Percentiles rank a stretch among this genome's conserved stretches.
These are phyloP conservation scores for Nigrograna mackinnonii DNA, from an alignment of 2,329 filamentous ascomycete genomes.

Conservation along the genomic window DNA sequence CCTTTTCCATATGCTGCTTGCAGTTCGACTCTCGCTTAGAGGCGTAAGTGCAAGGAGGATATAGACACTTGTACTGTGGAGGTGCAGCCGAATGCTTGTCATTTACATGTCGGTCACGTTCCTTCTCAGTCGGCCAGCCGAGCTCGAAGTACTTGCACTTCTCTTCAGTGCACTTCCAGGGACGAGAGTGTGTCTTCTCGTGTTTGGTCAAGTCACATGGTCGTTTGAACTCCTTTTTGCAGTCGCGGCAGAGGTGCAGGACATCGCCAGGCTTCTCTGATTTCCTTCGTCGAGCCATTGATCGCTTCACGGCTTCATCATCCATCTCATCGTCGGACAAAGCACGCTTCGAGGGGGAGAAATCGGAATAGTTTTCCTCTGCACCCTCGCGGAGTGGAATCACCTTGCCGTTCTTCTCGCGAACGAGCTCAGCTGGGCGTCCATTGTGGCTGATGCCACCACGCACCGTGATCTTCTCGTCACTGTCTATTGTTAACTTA, in stretches of 20 bases:
- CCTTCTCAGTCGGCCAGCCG: slow-evolving; percentile 97
- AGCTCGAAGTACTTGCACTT: slow-evolving; percentile 88
- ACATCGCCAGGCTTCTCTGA: slow-evolving; percentile 84
- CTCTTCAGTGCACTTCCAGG: slow-evolving; percentile 85
- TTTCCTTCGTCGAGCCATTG: slow-evolving; percentile 96
- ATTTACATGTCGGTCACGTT: slow-evolving; percentile 92
- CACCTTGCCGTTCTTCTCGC: slow-evolving; percentile 76
- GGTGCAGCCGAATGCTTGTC: slow-evolving; percentile 89
- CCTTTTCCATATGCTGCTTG: slow-evolving; percentile 99
- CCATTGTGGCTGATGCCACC: slow-evolving; percentile 83
- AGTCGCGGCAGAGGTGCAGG: slow-evolving; percentile 79
- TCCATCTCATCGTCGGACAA: slow-evolving; percentile 69
- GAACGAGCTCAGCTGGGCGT: slow-evolving; percentile 80
- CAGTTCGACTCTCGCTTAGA: slow-evolving; percentile 96
- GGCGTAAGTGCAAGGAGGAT: slow-evolving; percentile 83
- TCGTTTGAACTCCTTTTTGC: slow-evolving; percentile 87
- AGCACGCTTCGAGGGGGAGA: slow-evolving; percentile 55
- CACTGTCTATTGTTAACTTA: slow-evolving; percentile 42
- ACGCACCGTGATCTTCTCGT: slow-evolving; percentile 77
- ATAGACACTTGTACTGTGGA: slow-evolving; percentile 81
- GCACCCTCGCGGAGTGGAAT: slow-evolving; percentile 70
- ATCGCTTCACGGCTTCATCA: slow-evolving; percentile 81
- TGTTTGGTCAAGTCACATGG: slow-evolving; percentile 98
- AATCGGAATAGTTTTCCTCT: slow-evolving; percentile 59
- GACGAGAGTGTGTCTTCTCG: slow-evolving; percentile 94